A percentile compares a stretch with the other conserved stretches of the same genome.
Evolutionary conservation across 352 stramenopile species (phyloP).

Genomic region (Phytophthora cajani): DNA sequence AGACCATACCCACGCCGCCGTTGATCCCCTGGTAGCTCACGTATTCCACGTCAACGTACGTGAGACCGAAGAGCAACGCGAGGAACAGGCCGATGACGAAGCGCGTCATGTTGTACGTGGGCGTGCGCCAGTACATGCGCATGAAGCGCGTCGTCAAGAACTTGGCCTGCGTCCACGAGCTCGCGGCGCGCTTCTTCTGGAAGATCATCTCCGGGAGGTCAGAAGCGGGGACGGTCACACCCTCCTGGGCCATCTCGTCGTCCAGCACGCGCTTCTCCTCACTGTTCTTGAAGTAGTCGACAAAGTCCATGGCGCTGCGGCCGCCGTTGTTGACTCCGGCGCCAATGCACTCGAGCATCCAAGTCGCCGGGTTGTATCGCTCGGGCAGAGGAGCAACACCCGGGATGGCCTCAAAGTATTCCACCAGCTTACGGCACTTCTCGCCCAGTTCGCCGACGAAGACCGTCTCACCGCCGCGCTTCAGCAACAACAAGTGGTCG

Average conservation of each 20-base stretch:
- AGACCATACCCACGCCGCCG: background rate
- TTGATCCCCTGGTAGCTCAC: background rate
- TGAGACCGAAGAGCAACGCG: conserved; percentile 1
- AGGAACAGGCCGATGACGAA: background rate
- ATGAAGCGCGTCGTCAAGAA: conserved; percentile 19
- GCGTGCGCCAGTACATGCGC: conserved; percentile 86
- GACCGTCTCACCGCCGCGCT: conserved; percentile 48
- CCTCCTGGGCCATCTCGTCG: conserved; percentile 30
- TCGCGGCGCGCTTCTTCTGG: conserved; percentile 33
- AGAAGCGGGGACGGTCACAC: conserved; percentile 23
- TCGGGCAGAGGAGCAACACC: conserved; percentile 40
- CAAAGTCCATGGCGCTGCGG: conserved; percentile 67
- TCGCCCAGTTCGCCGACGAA: conserved; percentile 43
- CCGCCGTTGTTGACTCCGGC: conserved; percentile 73
- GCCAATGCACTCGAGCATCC: conserved; percentile 35
- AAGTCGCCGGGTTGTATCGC: conserved; percentile 38
- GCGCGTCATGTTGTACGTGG: conserved; percentile 55
- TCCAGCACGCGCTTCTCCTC: conserved; percentile 24
- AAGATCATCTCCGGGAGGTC: conserved; percentile 35
- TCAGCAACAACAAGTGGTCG: conserved; percentile 80
- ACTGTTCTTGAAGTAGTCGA: conserved; percentile 29
- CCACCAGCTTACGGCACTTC: conserved; percentile 31
- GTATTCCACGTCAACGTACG: background rate
- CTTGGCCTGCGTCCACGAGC: conserved; percentile 29
- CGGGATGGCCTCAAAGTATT: conserved; percentile 33